A percentile compares a stretch with the other conserved stretches of the same genome.
phyloP scores from a whole-genome alignment of 331 rosid genomes.

The Phaseolus coccineus region DNA sequence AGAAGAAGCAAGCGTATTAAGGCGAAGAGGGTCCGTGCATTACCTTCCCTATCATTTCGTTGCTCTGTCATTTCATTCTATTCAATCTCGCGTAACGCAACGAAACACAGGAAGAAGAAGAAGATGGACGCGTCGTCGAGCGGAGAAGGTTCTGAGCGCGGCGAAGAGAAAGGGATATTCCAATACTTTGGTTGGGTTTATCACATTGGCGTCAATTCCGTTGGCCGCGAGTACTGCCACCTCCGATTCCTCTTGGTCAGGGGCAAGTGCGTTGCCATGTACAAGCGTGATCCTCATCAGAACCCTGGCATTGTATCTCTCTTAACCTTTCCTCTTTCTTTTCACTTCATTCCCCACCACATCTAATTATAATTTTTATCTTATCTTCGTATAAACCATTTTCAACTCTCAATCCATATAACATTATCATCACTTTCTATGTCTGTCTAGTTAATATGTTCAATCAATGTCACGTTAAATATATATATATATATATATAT shows the following conservation, averaged over 20 bases:
- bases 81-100: neutral
- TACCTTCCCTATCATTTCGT: neutral
- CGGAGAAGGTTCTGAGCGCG: neutral
- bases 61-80: neutral
- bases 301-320: slow-evolving; percentile 70
- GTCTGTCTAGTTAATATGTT: no score
- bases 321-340: neutral
- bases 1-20: neutral
- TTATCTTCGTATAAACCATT: neutral
- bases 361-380: no score
- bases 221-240: slow-evolving; percentile 77
- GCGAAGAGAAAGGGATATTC: slow-evolving; percentile 47
- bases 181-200: slow-evolving; percentile 87
- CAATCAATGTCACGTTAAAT: no score
- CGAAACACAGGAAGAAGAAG: neutral
- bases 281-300: slow-evolving; percentile 85
- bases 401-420: no score
- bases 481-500: no score
- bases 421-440: no score
- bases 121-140: slow-evolving; percentile 11
- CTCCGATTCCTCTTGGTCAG: slow-evolving; percentile 73
- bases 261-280: slow-evolving; percentile 73
- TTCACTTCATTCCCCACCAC: neutral
- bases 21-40: neutral
- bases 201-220: slow-evolving; percentile 75